These are phyloP conservation scores for Heritiera littoralis DNA, from an alignment of 345 rosid species.

Conservation along the genomic window DNA sequence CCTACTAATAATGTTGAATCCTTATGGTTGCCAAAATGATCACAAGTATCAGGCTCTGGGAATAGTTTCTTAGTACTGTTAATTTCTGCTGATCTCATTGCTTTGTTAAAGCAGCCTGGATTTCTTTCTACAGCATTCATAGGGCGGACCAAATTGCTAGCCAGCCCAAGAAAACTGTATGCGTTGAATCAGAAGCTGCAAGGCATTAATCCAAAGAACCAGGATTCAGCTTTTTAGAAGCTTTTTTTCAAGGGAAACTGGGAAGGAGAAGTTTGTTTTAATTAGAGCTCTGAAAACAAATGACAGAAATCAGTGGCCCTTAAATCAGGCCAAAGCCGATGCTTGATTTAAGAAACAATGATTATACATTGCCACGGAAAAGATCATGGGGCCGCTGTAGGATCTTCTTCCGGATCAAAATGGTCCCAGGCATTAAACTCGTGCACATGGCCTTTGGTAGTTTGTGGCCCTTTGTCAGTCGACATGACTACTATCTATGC, in stretches of 20 bases:
- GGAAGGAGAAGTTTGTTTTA: neutral
- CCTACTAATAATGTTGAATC: slow-evolving; percentile 36
- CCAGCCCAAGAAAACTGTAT: neutral
- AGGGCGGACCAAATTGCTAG: neutral
- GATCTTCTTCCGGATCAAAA: slow-evolving; percentile 40
- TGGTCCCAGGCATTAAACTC: slow-evolving; percentile 45
- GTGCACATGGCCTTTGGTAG: slow-evolving; percentile 51
- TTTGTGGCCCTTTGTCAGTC: slow-evolving; percentile 63
- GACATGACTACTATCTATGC: slow-evolving; percentile 36
- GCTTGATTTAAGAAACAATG: slow-evolving; percentile 21
- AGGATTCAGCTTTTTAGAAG: slow-evolving; percentile 1
- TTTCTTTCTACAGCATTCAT: neutral
- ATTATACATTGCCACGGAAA: slow-evolving; percentile 26
- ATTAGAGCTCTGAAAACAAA: slow-evolving; percentile 8
- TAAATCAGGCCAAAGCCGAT: slow-evolving; percentile 21
- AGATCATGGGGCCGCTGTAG: slow-evolving; percentile 36
- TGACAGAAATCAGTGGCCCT: slow-evolving; percentile 12
- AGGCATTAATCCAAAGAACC: slow-evolving; percentile 4
- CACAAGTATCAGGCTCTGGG: neutral
- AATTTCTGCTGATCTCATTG: slow-evolving; percentile 1
- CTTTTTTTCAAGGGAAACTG: neutral
- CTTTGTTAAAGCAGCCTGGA: neutral
- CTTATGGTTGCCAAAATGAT: slow-evolving; percentile 14
- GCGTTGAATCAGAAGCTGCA: slow-evolving; percentile 4
- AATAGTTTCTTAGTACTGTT: neutral